Evolutionary conservation across 768 basidiomycete species (phyloP).

Genomic region (Lanmaoa rubissima): DNA sequence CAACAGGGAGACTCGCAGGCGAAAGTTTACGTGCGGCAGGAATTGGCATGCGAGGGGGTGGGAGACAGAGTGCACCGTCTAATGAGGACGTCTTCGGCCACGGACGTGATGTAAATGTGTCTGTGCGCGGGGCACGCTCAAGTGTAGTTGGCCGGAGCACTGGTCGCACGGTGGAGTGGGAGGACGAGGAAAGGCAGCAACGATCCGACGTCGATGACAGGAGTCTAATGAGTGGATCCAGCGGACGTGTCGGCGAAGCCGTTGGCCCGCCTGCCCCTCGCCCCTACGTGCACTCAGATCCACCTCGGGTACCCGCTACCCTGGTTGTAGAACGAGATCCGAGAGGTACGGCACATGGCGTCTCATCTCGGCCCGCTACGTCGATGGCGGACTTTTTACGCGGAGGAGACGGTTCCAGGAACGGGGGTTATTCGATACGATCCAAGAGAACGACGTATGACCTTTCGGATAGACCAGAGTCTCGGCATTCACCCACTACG

Average conservation of each 20-base stretch:
- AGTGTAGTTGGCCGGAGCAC: slow-evolving; percentile 1
- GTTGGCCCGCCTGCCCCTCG: slow-evolving; percentile 18
- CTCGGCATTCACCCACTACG: slow-evolving; percentile 15
- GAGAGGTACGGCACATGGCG: slow-evolving; percentile 16
- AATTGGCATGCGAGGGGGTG: slow-evolving; percentile 41
- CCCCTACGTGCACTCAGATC: slow-evolving; percentile 27
- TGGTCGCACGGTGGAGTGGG: slow-evolving; percentile 22
- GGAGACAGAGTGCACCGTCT: slow-evolving; percentile 27
- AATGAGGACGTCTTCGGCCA: slow-evolving; percentile 39
- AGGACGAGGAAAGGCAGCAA: slow-evolving; percentile 23
- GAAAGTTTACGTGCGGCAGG: slow-evolving; percentile 74
- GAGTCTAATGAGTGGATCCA: slow-evolving; percentile 25
- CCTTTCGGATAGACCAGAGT: slow-evolving; percentile 22
- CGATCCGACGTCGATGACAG: slow-evolving; percentile 18
- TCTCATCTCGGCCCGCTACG: slow-evolving; percentile 44
- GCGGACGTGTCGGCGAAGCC: slow-evolving; percentile 20
- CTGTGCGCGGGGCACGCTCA: slow-evolving; percentile 19
- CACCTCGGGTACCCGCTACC: slow-evolving; percentile 16
- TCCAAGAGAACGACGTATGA: slow-evolving; percentile 27
- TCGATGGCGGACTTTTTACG: slow-evolving; percentile 54
- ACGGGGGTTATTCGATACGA: slow-evolving; percentile 14
- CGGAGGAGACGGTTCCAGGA: slow-evolving; percentile 13
- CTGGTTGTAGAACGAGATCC: slow-evolving; percentile 21
- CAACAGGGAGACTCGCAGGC: slow-evolving; percentile 53
- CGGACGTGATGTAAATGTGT: slow-evolving; percentile 16